Evolutionary conservation across 2,329 filamentous ascomycete species (phyloP), one percentile per base, ranked within the genome.

Genomic region (Aspergillus bombycis): DNA sequence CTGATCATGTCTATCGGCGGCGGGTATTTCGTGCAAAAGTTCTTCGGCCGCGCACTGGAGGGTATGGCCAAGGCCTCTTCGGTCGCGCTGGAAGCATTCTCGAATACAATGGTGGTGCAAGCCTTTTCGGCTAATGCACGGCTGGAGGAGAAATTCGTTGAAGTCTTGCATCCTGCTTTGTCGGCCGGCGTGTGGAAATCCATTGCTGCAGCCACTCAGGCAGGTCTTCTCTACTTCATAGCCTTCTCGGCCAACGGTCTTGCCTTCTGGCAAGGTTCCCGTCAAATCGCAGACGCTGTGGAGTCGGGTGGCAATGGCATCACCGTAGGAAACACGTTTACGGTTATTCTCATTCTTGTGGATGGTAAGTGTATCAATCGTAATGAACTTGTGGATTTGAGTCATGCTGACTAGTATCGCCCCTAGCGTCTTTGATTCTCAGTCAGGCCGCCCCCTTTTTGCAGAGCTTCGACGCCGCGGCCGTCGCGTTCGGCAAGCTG

Each of bases 231-330:
- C 7, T 91, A 89, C 72, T 91, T 91, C 66, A 85, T 91, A 66
- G 86, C 88, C 4, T 91, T 89, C 66, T 84, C 86, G 1, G 87
- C 87, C 7, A 91, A 90, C 71, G 87, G 86, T 1, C 79, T 91
- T 12, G 87, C 88, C 0, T 91, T 89, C 71, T 91, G 88, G 87
- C 84, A 90, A 72, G 89, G 88, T 54, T 88, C 86, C 65, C 81
- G 79, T 43, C 83, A 82, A 58, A 82, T 88, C 45, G 82, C 82
- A 12, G 77, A 71, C 14, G 58, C 71, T 4, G 70, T 76, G n/a
- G 57, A 57, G 2, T 41, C 57, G 2, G 62, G 63, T 4, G 54
- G 67, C 4, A 23, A 57, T 0, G 73, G 71, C 4, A 61, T 65
- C 21, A 75, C 75, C 5, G 77, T 79, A 6, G 77, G 77, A 28